phyloP scores from a whole-genome alignment of 331 rosid genomes.

The Prunus yedoensis region DNA sequence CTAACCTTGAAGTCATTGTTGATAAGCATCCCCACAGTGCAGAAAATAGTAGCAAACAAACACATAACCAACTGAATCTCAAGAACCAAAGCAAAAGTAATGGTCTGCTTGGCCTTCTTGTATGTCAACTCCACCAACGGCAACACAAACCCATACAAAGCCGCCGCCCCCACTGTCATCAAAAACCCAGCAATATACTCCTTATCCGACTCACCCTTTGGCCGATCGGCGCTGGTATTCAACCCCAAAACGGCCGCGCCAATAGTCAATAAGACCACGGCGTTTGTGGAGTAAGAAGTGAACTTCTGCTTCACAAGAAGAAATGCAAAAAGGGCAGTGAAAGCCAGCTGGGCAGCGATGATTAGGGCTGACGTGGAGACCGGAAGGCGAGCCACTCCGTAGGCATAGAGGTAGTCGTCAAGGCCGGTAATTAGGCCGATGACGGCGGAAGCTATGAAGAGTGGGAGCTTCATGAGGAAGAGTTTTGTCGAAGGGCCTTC shows the following conservation, averaged over 20 bases:
- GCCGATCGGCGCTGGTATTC: constrained; percentile 57
- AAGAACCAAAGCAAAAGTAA: constrained; percentile 67
- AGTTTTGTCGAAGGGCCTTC: not conserved
- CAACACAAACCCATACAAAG: constrained; percentile 66
- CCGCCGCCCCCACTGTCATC: constrained; percentile 67
- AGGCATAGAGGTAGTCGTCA: constrained; percentile 72
- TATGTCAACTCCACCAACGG: constrained; percentile 73
- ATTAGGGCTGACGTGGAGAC: constrained; percentile 67
- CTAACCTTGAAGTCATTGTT: constrained; percentile 64
- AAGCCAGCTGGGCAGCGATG: constrained; percentile 71
- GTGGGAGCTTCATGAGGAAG: constrained; percentile 37
- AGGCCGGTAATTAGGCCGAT: constrained; percentile 71
- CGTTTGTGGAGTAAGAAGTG: constrained; percentile 59
- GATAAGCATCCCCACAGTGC: constrained; percentile 67
- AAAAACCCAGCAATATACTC: constrained; percentile 57
- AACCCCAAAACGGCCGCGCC: constrained; percentile 66
- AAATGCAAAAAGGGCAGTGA: constrained; percentile 78
- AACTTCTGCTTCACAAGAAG: constrained; percentile 70
- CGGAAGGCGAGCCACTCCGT: constrained; percentile 70
- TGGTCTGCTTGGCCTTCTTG: constrained; percentile 45
- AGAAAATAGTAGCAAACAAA: constrained; percentile 66
- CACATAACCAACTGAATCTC: constrained; percentile 77
- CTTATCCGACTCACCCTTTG: constrained; percentile 47
- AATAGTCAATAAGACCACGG: constrained; percentile 53
- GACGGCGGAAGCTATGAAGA: constrained; percentile 44